Evolutionary conservation across 495 filamentous ascomycete species (phyloP).

Genomic region (Xylaria flabelliformis): DNA sequence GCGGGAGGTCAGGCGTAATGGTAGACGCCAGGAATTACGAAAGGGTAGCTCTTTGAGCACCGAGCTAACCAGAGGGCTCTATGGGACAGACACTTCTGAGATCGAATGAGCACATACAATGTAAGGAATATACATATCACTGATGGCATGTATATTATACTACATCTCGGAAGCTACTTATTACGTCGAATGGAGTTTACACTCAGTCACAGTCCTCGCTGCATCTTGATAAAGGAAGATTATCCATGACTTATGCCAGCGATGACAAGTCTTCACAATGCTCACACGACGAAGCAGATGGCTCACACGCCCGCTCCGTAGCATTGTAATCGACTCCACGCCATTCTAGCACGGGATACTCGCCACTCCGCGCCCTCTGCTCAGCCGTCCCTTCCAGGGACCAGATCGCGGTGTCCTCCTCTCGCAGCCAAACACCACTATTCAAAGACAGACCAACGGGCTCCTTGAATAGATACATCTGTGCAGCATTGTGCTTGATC

Average conservation of each 20-base stretch:
- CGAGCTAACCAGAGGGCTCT: too few relatives aligned
- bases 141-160: too few relatives aligned
- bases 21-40: too few relatives aligned
- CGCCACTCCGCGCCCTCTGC: not conserved
- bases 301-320: not conserved
- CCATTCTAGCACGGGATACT: slow-evolving; percentile 14
- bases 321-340: slow-evolving; percentile 21
- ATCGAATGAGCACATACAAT: too few relatives aligned
- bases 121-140: too few relatives aligned
- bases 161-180: too few relatives aligned
- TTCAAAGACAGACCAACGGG: not conserved
- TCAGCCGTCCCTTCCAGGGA: not conserved
- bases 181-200: too few relatives aligned
- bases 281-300: not conserved
- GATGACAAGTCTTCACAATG: not conserved
- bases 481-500: slow-evolving; percentile 18
- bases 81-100: too few relatives aligned
- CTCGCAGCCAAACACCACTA: not conserved
- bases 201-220: not conserved
- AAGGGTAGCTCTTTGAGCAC: too few relatives aligned
- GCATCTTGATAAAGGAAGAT: not conserved
- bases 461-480: slow-evolving; percentile 16
- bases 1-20: too few relatives aligned
- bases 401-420: not conserved
- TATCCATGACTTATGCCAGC: not conserved